Base-by-base conservation (phyloP, 352 stramenopile genomes). In the Phytopythium vexans region DNA sequence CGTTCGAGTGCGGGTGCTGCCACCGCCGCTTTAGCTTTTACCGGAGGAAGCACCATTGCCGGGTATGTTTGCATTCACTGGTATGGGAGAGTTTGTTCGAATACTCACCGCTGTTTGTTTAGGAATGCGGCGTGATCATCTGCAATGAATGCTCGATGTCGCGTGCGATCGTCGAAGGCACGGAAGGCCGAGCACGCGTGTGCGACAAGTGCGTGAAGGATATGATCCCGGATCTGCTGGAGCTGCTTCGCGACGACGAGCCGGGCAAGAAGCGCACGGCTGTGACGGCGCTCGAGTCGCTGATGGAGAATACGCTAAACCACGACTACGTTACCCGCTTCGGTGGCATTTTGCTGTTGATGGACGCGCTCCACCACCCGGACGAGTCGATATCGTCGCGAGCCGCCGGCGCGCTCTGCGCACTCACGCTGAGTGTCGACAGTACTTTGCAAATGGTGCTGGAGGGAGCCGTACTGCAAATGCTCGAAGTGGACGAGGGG, bases 101-200 rank as follows among this genome's bases (percentile, higher is more conserved):
- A 35, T 45, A 11, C 8, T 51, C 6, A 41, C 3, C 3, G 16
- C 15, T 14, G 11, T 15, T 10, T 36, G 41, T 53, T 8, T 53
- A 92, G 82, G 85, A 95, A 77, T 95, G 85, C 43, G 85, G 85
- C 47, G 77, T 88, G 16, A 92, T 95, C 58, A 91, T 95, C 62
- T 95, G 86, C 52, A 74, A 79, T 21, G 81, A 92, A 15, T 95
- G 86, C 56, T 95, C 86, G 1, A 84, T 89, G 70, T 95, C 86
- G 34, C 79, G 86, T 47, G 86, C 83, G 4, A 82, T 92, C 27
- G 81, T 95, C 15, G 82, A 95, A 64, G 83, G 82, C 10, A 74
- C 74, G 3, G 82, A 92, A 58, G 78, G 74, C 8, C 83, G 88
- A n/a, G 82, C 86, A 4, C 74, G 86, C 6, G 57, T 95, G 49